Evolutionary conservation across 139 green algal species (phyloP).

Genomic region (Coccomyxa sp.): DNA sequence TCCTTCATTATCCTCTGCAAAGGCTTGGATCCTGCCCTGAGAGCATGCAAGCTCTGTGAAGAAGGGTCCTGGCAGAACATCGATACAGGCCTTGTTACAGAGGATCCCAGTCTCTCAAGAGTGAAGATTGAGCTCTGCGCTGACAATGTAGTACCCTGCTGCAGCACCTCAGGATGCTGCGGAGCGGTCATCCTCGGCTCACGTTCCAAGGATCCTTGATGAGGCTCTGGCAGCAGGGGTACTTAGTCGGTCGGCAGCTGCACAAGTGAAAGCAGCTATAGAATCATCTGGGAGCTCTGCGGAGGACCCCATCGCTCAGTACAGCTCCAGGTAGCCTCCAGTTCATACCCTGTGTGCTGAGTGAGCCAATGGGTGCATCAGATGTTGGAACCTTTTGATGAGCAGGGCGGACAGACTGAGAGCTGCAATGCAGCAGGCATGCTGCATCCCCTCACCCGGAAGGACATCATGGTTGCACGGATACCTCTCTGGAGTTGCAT

Average conservation of each 20-base stretch:
- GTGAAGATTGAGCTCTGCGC: neutral
- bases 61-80: no score
- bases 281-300: neutral
- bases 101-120: neutral
- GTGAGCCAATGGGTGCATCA: neutral
- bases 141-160: neutral
- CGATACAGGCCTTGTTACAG: no score
- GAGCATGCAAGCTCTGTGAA: no score
- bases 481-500: neutral
- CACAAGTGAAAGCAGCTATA: neutral
- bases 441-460: neutral
- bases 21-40: neutral
- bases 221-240: neutral
- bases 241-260: neutral
- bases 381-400: neutral
- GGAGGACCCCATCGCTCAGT: neutral
- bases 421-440: neutral
- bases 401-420: neutral
- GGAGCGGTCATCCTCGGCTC: neutral
- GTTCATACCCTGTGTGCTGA: neutral
- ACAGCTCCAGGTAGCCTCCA: slow-evolving; percentile 4
- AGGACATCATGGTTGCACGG: neutral
- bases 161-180: neutral
- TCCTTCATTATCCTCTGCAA: neutral
- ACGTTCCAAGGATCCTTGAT: neutral